phyloP scores from a whole-genome alignment of 2,329 filamentous ascomycete genomes.

The Calonectria hawksworthii region DNA sequence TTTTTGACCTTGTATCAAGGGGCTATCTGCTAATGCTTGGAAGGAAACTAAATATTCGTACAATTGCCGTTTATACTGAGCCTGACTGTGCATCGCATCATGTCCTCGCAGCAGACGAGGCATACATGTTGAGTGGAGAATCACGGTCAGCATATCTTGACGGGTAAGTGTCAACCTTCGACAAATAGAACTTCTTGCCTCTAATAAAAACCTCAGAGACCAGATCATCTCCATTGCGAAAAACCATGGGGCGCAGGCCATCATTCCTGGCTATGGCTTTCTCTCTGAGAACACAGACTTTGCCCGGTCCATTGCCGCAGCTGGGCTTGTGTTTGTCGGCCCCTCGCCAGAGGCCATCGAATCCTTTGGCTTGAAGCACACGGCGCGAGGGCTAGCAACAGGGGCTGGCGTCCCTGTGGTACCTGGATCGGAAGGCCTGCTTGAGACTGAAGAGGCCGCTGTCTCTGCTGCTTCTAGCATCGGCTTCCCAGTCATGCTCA shows the following conservation, averaged over 20 bases:
- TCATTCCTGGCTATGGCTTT: conserved; percentile 57
- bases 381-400: conserved; percentile 66
- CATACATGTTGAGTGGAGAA: conserved; percentile 62
- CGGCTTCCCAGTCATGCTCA: conserved; percentile 65
- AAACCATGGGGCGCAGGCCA: conserved; percentile 62
- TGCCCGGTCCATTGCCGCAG: conserved; percentile 63
- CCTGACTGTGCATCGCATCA: conserved; percentile 65
- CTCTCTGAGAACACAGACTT: conserved; percentile 61
- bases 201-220: conserved; percentile 29
- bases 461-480: conserved; percentile 52
- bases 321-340: conserved; percentile 70
- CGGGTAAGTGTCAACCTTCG: conserved; percentile 43
- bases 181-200: neutral
- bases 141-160: conserved; percentile 47
- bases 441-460: conserved; percentile 64
- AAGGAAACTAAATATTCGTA: conserved; percentile 64
- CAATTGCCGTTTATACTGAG: conserved; percentile 67
- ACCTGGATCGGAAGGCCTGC: conserved; percentile 50
- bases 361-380: conserved; percentile 66
- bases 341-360: conserved; percentile 67
- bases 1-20: conserved; percentile 53
- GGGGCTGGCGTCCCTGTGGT: conserved; percentile 59
- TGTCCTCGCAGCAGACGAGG: conserved; percentile 61
- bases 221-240: conserved; percentile 53
- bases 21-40: conserved; percentile 11